Base-by-base conservation (phyloP, 2,329 filamentous ascomycete species). In the Pseudogymnoascus sp. region DNA sequence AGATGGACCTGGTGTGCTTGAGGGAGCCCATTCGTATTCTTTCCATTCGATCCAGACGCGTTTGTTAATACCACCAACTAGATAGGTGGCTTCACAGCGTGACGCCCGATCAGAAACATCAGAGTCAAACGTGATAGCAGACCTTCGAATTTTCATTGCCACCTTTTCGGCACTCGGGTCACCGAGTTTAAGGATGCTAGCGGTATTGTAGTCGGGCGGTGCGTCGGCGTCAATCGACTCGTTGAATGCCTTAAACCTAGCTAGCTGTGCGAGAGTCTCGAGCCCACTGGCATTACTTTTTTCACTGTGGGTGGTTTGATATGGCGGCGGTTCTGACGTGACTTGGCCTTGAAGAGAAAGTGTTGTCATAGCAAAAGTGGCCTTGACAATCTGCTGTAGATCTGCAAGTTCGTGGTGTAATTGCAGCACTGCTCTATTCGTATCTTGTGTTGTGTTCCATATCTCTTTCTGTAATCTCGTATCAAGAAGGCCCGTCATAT, bases 1-100 rank as follows among this genome's bases (percentile, higher is more conserved):
- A 12, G 76, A 74, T 4, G 77, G 72, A 2, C 72, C 74, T 6
- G 63, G 60, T 12, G 70, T 66, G n/a, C 69, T 72, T 3, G 73
- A 70, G 6, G 68, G 64, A 25, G 72, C 67, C 0, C 69, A 72
- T n/a, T 75, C 71, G 62, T 79, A 80, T 61, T 79, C 76, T 66
- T 79, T 80, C 78, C 78, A 80, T 64, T 80, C 78, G 6, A 80
- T 73, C 78, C 78, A 80, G 0, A 80, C 75, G 33, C 70, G 73
- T 59, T 73, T 75, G 57, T 61, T 61, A 7, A 63, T 68, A 5
- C 72, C 75, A n/a, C 70, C 66, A 3, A 71, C 64, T 36, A 68
- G 71, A 62, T 78, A 71, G 15, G 69, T 43, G 2, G 76, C 77
- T 53, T 78, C 76, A 50, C 75, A 77, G 20, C 77, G 70, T 22